Evolutionary conservation across 305 asterid species (phyloP).

Genomic region (Ilex paraguariensis): DNA sequence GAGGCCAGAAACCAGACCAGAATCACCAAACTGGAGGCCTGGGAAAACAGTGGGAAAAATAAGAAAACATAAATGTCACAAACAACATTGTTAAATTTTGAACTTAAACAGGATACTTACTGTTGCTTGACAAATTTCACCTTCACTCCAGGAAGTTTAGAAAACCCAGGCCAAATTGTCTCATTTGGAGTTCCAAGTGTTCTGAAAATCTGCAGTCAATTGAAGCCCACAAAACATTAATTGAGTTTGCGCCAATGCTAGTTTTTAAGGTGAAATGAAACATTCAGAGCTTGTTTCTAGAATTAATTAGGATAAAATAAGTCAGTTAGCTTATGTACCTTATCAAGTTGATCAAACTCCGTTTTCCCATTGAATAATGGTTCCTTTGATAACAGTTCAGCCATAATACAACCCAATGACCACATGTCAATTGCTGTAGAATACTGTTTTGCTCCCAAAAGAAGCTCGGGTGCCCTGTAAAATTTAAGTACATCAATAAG

Average conservation of each 20-base stretch:
- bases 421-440: conserved; percentile 94
- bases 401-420: conserved; percentile 95
- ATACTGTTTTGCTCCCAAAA: conserved; percentile 77
- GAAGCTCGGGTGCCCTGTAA: conserved; percentile 86
- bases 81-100: conserved; percentile 10
- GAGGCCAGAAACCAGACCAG: conserved; percentile 7
- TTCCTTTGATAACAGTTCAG: conserved; percentile 64
- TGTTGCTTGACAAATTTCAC: conserved; percentile 69
- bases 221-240: conserved; percentile 5
- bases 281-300: not conserved
- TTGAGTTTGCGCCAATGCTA: not conserved
- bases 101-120: conserved; percentile 48
- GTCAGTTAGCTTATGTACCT: conserved; percentile 36
- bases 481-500: not conserved
- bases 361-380: conserved; percentile 75
- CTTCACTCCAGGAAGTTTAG: conserved; percentile 75
- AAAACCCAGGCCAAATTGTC: conserved; percentile 83
- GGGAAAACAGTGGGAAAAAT: not conserved
- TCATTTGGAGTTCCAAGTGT: conserved; percentile 84
- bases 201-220: conserved; percentile 51
- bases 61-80: conserved; percentile 31
- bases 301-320: not conserved
- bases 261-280: too few species aligned
- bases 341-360: conserved; percentile 73
- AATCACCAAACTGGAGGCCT: not conserved